A percentile compares a stretch with the other conserved stretches of the same genome.
phyloP scores from a whole-genome alignment of 495 filamentous ascomycete genomes.

The Glarea lozoyensis region DNA sequence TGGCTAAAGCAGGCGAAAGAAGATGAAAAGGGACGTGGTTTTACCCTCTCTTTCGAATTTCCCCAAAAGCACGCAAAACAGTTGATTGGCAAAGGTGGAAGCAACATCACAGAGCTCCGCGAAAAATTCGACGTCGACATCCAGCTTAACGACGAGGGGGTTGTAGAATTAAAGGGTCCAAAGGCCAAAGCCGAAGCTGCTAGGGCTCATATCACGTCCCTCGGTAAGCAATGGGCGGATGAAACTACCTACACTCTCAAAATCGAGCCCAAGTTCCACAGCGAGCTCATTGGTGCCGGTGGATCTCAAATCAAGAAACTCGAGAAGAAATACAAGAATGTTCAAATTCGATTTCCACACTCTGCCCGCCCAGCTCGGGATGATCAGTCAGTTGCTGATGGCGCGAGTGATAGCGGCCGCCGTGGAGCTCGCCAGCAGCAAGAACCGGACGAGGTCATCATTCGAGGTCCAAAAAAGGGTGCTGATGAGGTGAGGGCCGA shows the following conservation, averaged over 20 bases:
- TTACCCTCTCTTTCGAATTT: conserved; percentile 79
- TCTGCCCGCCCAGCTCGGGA: conserved; percentile 52
- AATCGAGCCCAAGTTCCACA: conserved; percentile 79
- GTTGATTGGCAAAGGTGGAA: conserved; percentile 84
- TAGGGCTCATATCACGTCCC: conserved; percentile 61
- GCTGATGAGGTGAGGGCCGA: conserved; percentile 87
- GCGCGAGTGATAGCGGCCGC: conserved; percentile 57
- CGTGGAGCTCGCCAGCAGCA: conserved; percentile 60
- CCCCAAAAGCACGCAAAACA: conserved; percentile 90
- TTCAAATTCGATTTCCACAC: conserved; percentile 89
- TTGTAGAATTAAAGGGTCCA: conserved; percentile 52
- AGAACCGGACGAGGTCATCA: conserved; percentile 77
- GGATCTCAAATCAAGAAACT: conserved; percentile 89
- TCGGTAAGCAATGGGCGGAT: conserved; percentile 75
- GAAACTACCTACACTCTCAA: conserved; percentile 80
- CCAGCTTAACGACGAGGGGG: conserved; percentile 69
- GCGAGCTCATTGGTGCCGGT: conserved; percentile 81
- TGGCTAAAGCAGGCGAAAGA: conserved; percentile 79
- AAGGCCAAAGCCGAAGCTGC: conserved; percentile 69
- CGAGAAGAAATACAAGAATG: conserved; percentile 72
- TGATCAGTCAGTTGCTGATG: conserved; percentile 59
- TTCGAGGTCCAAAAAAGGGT: conserved; percentile 84
- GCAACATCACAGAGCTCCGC: conserved; percentile 89
- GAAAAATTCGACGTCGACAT: conserved; percentile 98
- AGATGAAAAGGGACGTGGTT: conserved; percentile 82